These are phyloP conservation scores for Zoysia japonica DNA, from an alignment of 176 grass and related monocot genomes.

Conservation along the genomic window DNA sequence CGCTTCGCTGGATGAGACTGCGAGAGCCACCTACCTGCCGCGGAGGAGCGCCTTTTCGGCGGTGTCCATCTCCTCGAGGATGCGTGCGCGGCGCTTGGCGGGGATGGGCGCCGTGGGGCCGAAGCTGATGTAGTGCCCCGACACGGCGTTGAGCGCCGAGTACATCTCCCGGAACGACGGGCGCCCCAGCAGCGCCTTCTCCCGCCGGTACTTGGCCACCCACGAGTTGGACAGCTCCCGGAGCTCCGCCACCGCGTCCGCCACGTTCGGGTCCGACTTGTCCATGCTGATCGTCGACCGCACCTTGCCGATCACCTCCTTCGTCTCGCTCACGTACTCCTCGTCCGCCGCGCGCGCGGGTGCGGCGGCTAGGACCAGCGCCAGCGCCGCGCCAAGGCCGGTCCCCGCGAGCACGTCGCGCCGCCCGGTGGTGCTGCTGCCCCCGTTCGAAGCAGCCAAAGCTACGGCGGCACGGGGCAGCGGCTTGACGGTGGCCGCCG, in stretches of 20 bases:
- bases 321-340: constrained; percentile 90
- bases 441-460: background rate
- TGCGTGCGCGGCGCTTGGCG: constrained; percentile 86
- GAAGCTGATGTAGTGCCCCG: constrained; percentile 99
- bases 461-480: background rate
- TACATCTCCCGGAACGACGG: constrained; percentile 95
- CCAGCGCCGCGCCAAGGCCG: constrained; percentile 24
- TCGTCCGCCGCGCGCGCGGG: constrained; percentile 65
- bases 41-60: constrained; percentile 95
- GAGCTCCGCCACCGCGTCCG: constrained; percentile 73
- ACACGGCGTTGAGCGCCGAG: constrained; percentile 95
- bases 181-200: constrained; percentile 80
- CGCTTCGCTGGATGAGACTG: background rate
- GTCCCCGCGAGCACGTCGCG: constrained; percentile 34
- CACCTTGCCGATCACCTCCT: constrained; percentile 90
- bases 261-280: constrained; percentile 81
- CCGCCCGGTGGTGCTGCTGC: background rate
- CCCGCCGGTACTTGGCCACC: constrained; percentile 93
- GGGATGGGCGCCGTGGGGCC: constrained; percentile 95
- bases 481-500: constrained; percentile 27
- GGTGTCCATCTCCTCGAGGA: constrained; percentile 96
- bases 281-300: constrained; percentile 84
- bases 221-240: constrained; percentile 86
- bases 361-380: constrained; percentile 26
- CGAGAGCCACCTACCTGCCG: constrained; percentile 50